Evolutionary conservation across 805 yeast genomes (phyloP), one percentile per base, ranked within the genome.

Genomic region (Saccharomycopsis sp.): DNA sequence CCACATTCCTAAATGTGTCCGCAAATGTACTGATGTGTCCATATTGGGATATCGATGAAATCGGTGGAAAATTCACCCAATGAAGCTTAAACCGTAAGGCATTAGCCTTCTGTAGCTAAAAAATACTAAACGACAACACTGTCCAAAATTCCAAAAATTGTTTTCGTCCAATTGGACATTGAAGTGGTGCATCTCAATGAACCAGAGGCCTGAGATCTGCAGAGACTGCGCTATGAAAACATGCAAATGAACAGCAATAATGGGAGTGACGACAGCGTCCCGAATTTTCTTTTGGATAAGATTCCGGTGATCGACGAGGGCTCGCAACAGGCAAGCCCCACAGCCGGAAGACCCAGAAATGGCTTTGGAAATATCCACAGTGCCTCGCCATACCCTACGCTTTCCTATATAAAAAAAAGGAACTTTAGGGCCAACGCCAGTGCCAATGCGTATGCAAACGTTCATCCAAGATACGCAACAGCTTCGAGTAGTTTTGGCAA

Each of bases 361-460:
- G 48, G 48, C 4, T 16, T 44, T 18, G 21, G 21, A 16, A 44
- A 44, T 44, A 44, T 44, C 4, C 48, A 44, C 16, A 44, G 16
- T 44, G 21, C 48, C 8, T 44, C 48, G 29, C 50, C 57, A n/a
- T 57, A 48, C 50, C 48, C 57, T 14, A 37, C 40, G 20, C 51
- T 58, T 37, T 54, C 51, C 23, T 58, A 58, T 34, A 58, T 58
- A 56, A 58, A 55, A 24, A 56, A 58, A 18, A 15, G 61, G 16
- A 41, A 52, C 0, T 54, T 51, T 37, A 15, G 55, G 48, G 50
- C 55, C 7, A 51, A 55, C 18, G 40, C 58, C 9, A 53, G 53
- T 34, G 44, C 53, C 21, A 44, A 44, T 44, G 21, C 48, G 7
- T 44, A 44, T 44, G 21, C 18, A 5, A 44, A 44, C 21, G 48